Percentiles rank a stretch among this genome's conserved stretches.
Evolutionary conservation across 331 rosid species (phyloP).

Genomic region (Malus hybrid): DNA sequence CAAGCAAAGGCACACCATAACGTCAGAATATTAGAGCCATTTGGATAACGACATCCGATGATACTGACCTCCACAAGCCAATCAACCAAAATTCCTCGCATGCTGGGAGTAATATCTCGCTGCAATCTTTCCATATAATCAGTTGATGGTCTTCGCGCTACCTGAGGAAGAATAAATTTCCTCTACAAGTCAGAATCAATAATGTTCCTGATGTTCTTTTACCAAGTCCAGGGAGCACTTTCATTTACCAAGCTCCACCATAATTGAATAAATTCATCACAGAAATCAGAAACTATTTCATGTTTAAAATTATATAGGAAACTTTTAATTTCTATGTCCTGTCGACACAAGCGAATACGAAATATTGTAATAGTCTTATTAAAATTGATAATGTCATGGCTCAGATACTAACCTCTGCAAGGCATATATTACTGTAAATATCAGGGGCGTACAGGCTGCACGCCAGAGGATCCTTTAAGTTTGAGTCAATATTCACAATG

Average conservation of each 20-base stretch:
- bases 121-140: slow-evolving; percentile 72
- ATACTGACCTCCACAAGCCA: slow-evolving; percentile 93
- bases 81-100: slow-evolving; percentile 79
- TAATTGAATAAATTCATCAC: neutral
- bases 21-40: neutral
- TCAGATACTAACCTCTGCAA: slow-evolving; percentile 64
- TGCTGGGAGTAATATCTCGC: slow-evolving; percentile 59
- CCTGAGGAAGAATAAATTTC: slow-evolving; percentile 32
- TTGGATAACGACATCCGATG: neutral
- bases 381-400: neutral
- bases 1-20: neutral
- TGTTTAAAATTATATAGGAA: neutral
- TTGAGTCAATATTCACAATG: slow-evolving; percentile 60
- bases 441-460: slow-evolving; percentile 81
- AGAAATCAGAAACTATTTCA: neutral
- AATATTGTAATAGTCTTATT: neutral
- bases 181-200: slow-evolving; percentile 21
- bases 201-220: neutral
- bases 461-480: slow-evolving; percentile 53
- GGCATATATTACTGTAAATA: slow-evolving; percentile 47
- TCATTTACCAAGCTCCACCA: neutral
- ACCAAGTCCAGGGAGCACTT: neutral
- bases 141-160: slow-evolving; percentile 53
- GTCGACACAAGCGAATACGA: neutral
- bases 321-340: neutral